Evolutionary conservation across 1,284 basidiomycete species (phyloP).

Genomic region (Apiotrichum brassicae): DNA sequence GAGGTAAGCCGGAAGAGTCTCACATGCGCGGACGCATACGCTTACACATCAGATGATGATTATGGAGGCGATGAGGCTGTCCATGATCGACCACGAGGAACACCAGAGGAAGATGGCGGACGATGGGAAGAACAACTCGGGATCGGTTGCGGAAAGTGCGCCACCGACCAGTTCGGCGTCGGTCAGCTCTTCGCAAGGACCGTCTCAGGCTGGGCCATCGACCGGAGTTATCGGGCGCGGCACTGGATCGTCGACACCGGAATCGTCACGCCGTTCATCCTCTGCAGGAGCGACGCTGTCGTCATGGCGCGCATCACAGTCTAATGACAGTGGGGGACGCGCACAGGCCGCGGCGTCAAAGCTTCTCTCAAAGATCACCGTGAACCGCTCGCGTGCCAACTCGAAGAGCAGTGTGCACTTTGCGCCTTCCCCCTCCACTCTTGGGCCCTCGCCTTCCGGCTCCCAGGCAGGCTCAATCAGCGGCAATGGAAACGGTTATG

Average conservation of each 20-base stretch:
- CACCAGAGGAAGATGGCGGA: conserved; percentile 42
- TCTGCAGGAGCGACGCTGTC: conserved; percentile 13
- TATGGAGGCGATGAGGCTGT: conserved; percentile 97
- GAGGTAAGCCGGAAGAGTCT: conserved; percentile 56
- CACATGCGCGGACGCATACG: neutral
- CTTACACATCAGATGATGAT: conserved; percentile 70
- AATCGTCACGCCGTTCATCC: conserved; percentile 14
- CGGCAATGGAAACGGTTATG: neutral
- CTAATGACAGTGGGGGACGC: conserved; percentile 5
- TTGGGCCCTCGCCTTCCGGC: conserved; percentile 1
- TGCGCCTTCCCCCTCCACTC: conserved; percentile 14
- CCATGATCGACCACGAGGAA: conserved; percentile 76
- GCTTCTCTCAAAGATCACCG: conserved; percentile 32
- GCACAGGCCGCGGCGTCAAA: conserved; percentile 25
- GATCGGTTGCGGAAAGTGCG: neutral
- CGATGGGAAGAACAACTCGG: conserved; percentile 11
- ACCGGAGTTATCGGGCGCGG: neutral
- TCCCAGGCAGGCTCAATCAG: neutral
- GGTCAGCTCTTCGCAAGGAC: neutral
- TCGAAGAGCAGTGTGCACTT: conserved; percentile 21
- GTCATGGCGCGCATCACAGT: conserved; percentile 15
- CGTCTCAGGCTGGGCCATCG: neutral
- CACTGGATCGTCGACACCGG: conserved; percentile 3
- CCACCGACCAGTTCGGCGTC: neutral
- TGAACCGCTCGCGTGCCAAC: conserved; percentile 14